These are phyloP conservation scores for Pelargonium australe DNA, from an alignment of 441 rosid genomes.

Conservation along the genomic window DNA sequence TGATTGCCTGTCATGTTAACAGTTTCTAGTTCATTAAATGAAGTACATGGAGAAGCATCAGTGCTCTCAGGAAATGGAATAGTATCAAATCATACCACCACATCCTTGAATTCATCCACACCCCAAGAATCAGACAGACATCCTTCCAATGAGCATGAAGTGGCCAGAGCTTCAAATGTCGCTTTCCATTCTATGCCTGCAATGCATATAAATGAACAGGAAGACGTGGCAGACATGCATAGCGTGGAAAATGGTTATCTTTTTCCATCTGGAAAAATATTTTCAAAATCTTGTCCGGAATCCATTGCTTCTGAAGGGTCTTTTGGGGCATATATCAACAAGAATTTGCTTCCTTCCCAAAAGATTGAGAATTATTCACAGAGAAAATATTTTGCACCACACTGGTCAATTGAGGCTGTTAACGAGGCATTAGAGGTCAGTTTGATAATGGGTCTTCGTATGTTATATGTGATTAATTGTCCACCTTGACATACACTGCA, in stretches of 20 bases:
- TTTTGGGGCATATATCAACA: constrained; percentile 23
- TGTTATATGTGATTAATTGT: constrained; percentile 2
- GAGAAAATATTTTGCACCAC: constrained; percentile 37
- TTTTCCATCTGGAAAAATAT: constrained; percentile 23
- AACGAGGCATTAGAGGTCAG: constrained; percentile 68
- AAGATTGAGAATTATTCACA: constrained; percentile 31
- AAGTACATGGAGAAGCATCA: constrained; percentile 32
- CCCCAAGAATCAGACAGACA: constrained; percentile 28
- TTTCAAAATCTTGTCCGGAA: constrained; percentile 48
- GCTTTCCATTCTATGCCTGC: constrained; percentile 62
- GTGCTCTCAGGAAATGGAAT: constrained; percentile 27
- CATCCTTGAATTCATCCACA: constrained; percentile 25
- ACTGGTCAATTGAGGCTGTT: constrained; percentile 60
- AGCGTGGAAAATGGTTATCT: constrained; percentile 13
- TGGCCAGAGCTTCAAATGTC: constrained; percentile 30
- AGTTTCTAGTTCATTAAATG: constrained; percentile 36
- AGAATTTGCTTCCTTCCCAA: constrained; percentile 25
- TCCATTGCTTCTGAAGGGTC: constrained; percentile 31
- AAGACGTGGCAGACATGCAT: constrained; percentile 17
- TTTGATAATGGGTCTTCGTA: constrained; percentile 4
- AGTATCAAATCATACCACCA: constrained; percentile 21
- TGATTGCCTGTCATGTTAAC: constrained; percentile 5
- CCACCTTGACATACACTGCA: neutral
- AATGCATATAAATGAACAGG: constrained; percentile 35
- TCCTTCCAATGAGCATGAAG: constrained; percentile 20